Evolutionary conservation across 805 yeast species (phyloP), one percentile per base, ranked within the genome.

Genomic region (Danielozyma ontarioensis): DNA sequence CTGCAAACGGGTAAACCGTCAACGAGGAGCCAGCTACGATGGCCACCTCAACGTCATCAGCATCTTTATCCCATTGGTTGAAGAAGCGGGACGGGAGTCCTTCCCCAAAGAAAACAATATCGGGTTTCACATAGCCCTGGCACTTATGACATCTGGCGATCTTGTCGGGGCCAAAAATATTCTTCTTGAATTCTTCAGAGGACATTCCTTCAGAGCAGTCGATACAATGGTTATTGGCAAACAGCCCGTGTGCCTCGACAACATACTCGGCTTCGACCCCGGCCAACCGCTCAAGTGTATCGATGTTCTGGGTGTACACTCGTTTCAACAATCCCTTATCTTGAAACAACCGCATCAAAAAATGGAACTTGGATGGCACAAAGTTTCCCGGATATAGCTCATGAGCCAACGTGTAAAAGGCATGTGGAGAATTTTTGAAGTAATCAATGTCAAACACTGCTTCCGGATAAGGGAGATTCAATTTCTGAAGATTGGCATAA

Each of bases 191-290:
- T 5, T 54, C 54, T 5, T 65, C 72, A 5, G 62, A 54, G 0
- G 72, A 54, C 74, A 78, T 80, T 28, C 53, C 78, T 18, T 56
- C 53, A 2, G 57, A 39, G 59, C 98, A 90, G 14, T 82, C 77
- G 29, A 88, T 81, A 51, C 98, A 90, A 44, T 83, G 93, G 46
- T 82, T 83, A 1, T 53, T 57, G 1, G 93, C 94, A 70, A 90
- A 90, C 2, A 95, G 85, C 0, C 98, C 98, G 57, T 90, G 97
- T 0, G 97, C 97, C 50, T 88, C 96, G 0, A 90, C 80, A 2
- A 90, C 67, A 38, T 59, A 68, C 11, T 78, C 77, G 13, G 65
- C 76, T 1, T 63, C 50, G 2, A 90, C 74, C 0, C 96, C 96
- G 0, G 96, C 93, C 13, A 82, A 63, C 44, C 94, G 69, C 53